Evolutionary conservation across 805 yeast species (phyloP).

Genomic region (Candida stauntonica): DNA sequence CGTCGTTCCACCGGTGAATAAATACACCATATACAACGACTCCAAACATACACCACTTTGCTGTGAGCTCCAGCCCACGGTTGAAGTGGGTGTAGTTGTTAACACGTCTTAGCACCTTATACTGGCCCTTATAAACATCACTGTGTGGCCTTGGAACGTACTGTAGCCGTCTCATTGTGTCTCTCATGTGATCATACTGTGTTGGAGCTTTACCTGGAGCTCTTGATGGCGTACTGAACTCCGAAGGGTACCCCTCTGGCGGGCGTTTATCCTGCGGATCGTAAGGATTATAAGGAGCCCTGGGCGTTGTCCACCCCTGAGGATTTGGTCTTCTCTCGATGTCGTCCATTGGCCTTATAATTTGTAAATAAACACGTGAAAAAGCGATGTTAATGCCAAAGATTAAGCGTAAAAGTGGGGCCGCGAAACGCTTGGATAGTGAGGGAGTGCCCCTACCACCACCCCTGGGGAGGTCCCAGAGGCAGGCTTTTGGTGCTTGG

Average conservation of each 20-base stretch:
- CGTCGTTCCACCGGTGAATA: slow-evolving; percentile 82
- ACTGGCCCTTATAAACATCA: slow-evolving; percentile 73
- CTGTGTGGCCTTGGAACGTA: slow-evolving; percentile 78
- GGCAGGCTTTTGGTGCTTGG: too few species aligned
- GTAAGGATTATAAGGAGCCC: slow-evolving; percentile 61
- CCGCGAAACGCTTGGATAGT: too few species aligned
- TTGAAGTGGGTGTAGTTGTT: slow-evolving; percentile 50
- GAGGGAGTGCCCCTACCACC: too few species aligned
- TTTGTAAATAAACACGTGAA: too few species aligned
- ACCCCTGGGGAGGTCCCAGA: too few species aligned
- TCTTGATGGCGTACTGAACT: slow-evolving; percentile 62
- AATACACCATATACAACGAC: slow-evolving; percentile 59
- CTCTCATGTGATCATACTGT: slow-evolving; percentile 62
- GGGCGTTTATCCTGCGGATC: slow-evolving; percentile 77
- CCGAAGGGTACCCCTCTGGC: slow-evolving; percentile 82
- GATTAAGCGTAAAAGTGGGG: too few species aligned
- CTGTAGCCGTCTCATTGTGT: slow-evolving; percentile 67
- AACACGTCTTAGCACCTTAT: slow-evolving; percentile 60
- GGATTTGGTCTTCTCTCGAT: slow-evolving; percentile 68
- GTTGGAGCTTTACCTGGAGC: slow-evolving; percentile 63
- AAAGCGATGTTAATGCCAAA: too few species aligned
- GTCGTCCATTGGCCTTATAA: slow-evolving; percentile 5
- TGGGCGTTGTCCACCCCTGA: slow-evolving; percentile 72
- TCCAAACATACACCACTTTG: slow-evolving; percentile 44
- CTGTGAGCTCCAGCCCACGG: slow-evolving; percentile 56